A percentile compares a stretch with the other conserved stretches of the same genome.
Conservation (phyloP, 129 eudicot species). For the Arctium minus region DNA sequence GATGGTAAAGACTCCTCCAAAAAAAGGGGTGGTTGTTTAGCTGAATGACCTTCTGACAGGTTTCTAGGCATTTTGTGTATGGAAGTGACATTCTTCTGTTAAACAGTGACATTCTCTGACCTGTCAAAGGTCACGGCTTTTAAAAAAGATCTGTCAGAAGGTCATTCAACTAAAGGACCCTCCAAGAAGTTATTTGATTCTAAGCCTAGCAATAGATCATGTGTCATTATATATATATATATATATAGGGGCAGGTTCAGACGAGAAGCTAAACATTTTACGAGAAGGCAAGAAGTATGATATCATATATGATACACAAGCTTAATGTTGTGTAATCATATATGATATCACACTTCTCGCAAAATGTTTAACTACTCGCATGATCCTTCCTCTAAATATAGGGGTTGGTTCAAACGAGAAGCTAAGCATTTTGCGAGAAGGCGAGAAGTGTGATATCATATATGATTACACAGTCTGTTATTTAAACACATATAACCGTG, state of each 20-base stretch:
- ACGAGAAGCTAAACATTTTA: too few species aligned
- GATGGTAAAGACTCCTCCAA: conserved; percentile 47
- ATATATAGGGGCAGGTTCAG: too few species aligned
- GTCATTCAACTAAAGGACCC: background rate
- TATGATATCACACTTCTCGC: too few species aligned
- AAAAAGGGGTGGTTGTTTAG: background rate
- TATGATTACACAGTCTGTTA: background rate
- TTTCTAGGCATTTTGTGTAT: background rate
- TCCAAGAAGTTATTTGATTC: background rate
- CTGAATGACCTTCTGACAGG: background rate
- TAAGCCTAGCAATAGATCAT: background rate
- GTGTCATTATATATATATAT: background rate
- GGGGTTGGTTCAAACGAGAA: too few species aligned
- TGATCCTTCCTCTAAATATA: too few species aligned
- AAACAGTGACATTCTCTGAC: background rate
- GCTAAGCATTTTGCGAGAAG: too few species aligned
- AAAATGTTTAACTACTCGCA: too few species aligned
- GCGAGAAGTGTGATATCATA: too few species aligned
- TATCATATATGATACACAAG: too few species aligned
- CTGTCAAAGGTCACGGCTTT: background rate
- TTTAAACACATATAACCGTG: background rate
- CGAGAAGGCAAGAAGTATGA: too few species aligned
- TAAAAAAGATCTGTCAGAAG: background rate
- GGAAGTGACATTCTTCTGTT: background rate
- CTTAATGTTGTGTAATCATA: too few species aligned